Evolutionary conservation across 345 rosid species (phyloP).

Genomic region (Linum lewisii): DNA sequence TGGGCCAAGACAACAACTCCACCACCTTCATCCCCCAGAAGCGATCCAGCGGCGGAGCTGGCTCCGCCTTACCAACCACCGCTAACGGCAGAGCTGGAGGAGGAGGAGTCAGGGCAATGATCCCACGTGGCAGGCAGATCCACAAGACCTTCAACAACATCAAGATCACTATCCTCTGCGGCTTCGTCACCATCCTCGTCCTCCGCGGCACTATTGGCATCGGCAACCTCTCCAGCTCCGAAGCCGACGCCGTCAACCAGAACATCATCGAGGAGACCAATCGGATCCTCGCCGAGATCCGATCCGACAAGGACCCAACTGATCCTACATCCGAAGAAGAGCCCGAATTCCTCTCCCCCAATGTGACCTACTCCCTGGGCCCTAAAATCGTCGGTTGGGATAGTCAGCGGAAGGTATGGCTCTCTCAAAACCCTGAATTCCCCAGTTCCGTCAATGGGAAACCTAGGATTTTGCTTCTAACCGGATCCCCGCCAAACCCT

Average conservation of each 20-base stretch:
- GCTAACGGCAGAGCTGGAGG: constrained; percentile 30
- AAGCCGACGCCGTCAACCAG: constrained; percentile 73
- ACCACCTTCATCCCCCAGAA: constrained; percentile 43
- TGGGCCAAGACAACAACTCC: constrained; percentile 45
- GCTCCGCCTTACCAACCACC: constrained; percentile 38
- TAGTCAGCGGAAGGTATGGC: constrained; percentile 52
- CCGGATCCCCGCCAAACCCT: constrained; percentile 89
- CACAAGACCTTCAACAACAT: constrained; percentile 81
- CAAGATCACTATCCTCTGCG: constrained; percentile 87
- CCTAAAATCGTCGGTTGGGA: constrained; percentile 70
- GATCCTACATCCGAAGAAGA: constrained; percentile 37
- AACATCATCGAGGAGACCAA: constrained; percentile 73
- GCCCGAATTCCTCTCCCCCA: constrained; percentile 42
- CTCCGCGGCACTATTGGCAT: constrained; percentile 90
- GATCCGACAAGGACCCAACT: constrained; percentile 66
- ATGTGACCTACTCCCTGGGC: constrained; percentile 63
- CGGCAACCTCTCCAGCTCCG: constrained; percentile 58
- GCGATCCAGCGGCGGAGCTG: constrained; percentile 35
- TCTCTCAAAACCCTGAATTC: constrained; percentile 53
- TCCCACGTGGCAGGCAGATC: constrained; percentile 78
- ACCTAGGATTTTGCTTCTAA: constrained; percentile 61
- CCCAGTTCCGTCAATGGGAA: constrained; percentile 54
- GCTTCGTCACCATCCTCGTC: constrained; percentile 89
- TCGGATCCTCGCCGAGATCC: constrained; percentile 78
- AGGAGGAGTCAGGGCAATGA: constrained; percentile 11